Conservation (phyloP, 257 asterid species). For the Scutellaria galericulata region DNA sequence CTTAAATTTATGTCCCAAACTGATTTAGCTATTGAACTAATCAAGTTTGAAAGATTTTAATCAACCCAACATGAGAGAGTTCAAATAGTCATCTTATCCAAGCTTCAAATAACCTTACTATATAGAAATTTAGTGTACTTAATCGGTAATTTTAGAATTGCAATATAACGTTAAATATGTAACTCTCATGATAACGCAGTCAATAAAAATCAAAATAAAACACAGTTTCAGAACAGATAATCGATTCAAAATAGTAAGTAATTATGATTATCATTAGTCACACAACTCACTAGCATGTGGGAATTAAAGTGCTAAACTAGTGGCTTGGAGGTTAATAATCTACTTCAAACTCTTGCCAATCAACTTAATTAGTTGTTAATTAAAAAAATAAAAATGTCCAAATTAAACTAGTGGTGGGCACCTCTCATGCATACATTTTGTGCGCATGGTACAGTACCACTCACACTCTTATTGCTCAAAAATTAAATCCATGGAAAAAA, state of each 20-base stretch:
- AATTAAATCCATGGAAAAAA: neutral
- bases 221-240: neutral
- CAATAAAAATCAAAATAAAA: too few species aligned
- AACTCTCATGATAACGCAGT: too few species aligned
- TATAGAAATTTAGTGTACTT: too few species aligned
- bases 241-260: neutral
- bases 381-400: conserved; percentile 15
- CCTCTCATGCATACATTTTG: conserved; percentile 43
- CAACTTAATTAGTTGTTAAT: neutral
- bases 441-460: conserved; percentile 84
- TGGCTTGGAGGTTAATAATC: conserved; percentile 28
- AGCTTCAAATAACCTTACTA: too few species aligned
- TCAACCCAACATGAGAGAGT: too few species aligned
- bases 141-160: too few species aligned
- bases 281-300: conserved; percentile 29
- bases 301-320: conserved; percentile 34
- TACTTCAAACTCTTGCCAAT: conserved; percentile 28
- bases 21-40: too few species aligned
- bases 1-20: too few species aligned
- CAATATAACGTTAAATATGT: too few species aligned
- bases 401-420: conserved; percentile 48
- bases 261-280: conserved; percentile 25
- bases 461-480: conserved; percentile 47
- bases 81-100: too few species aligned
- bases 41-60: too few species aligned